Evolutionary conservation across 179 eudicot genomes (phyloP), one percentile per base, ranked within the genome.

Genomic region (Beta corolliflora): DNA sequence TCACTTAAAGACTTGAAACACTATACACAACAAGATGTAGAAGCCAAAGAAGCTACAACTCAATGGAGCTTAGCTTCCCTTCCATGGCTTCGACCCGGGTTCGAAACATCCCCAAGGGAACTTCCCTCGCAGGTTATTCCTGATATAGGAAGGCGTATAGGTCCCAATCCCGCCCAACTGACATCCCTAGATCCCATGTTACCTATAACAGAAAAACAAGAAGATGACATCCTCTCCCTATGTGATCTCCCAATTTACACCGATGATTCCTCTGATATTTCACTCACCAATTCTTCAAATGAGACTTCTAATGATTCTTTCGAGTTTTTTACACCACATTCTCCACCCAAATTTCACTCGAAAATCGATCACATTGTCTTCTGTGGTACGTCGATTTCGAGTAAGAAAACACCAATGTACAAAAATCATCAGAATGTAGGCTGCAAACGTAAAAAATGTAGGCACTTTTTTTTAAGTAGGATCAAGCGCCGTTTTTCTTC

Each of bases 231-330:
- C 41, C 77, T 83, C 18, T 83, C 81, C 7, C 44, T 83, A 29
- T 44, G 77, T 56, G 85, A 73, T 78, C 79, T 83, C 15, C 67
- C 85, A 23, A 78, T 78, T 11, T 83, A 78, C 14, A 78, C 75
- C 63, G 75, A 82, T 8, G 21, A 46, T 31, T 83, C 81, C 16
- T 78, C 78, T 6, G 85, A 83, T 55, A 18, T 4, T 9, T 79
- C 81, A 11, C 65, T 25, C 70, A 73, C 79, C 13, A 45, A 54
- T 14, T 72, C 81, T 8, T 82, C 85, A 9, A 21, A 48, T 7
- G 41, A 71, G 11, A 52, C 45, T n/a, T 58, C 52, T 21, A 61
- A 60, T 25, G 80, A 73, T 5, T 25, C 80, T 3, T 83, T 83
- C 69, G 85, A 83, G 82, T 83, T 83, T 23, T 54, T 78, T 69